phyloP scores from a whole-genome alignment of 1,284 basidiomycete species.

The Mycena sp. region DNA sequence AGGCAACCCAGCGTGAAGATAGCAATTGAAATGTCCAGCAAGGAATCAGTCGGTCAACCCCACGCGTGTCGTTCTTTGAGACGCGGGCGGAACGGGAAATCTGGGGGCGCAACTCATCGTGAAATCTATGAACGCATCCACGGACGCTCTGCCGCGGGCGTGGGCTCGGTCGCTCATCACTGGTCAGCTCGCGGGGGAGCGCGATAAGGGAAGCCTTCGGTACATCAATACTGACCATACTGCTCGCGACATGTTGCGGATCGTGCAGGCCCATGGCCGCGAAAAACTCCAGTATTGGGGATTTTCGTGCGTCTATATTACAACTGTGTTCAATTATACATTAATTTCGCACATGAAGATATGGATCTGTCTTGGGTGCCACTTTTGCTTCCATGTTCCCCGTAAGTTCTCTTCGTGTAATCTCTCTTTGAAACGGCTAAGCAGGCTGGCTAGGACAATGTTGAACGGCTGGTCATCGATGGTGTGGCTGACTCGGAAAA shows the following conservation, averaged over 20 bases:
- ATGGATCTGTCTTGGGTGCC: conserved; percentile 32
- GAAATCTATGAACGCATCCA: conserved; percentile 29
- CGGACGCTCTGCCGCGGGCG: conserved; percentile 27
- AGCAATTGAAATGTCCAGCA: background rate
- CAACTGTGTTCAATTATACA: background rate
- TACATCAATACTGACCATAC: conserved; percentile 39
- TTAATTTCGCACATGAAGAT: conserved; percentile 12
- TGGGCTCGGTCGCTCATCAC: conserved; percentile 31
- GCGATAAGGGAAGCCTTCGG: conserved; percentile 26
- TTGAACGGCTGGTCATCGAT: conserved; percentile 7
- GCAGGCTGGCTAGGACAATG: background rate
- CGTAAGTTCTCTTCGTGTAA: conserved; percentile 13
- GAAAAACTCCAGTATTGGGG: conserved; percentile 42
- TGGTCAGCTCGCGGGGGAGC: conserved; percentile 34
- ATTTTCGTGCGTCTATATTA: conserved; percentile 31
- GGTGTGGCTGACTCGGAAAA: conserved; percentile 12
- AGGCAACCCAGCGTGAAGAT: background rate
- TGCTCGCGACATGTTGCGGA: conserved; percentile 40
- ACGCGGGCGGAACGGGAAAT: conserved; percentile 22
- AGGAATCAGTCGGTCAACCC: conserved; percentile 28
- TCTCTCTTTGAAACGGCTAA: background rate
- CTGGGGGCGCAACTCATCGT: background rate
- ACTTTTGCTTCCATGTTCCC: conserved; percentile 36
- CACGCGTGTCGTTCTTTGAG: conserved; percentile 26
- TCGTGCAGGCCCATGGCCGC: conserved; percentile 35